phyloP scores from a whole-genome alignment of 345 rosid species.

The Litchi chinensis region DNA sequence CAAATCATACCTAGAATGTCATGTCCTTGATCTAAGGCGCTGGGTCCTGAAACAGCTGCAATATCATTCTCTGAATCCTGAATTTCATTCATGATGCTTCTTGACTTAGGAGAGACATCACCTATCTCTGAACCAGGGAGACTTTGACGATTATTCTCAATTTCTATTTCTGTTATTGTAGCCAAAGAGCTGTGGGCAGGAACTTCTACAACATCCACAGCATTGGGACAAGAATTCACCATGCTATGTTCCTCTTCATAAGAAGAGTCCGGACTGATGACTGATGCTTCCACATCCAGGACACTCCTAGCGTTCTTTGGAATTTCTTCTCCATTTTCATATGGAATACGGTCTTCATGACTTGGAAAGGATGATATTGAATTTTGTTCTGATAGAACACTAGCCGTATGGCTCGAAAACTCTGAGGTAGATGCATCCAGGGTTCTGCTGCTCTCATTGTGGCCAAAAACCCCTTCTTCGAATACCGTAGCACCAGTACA shows the following conservation, averaged over 20 bases:
- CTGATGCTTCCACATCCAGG: conserved; percentile 40
- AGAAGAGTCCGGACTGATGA: conserved; percentile 37
- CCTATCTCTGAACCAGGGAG: conserved; percentile 39
- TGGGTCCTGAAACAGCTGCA: conserved; percentile 39
- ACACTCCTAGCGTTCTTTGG: conserved; percentile 33
- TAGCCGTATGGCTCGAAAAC: conserved; percentile 30
- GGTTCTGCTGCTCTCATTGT: conserved; percentile 35
- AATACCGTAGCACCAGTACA: conserved; percentile 24
- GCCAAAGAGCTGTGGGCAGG: conserved; percentile 41
- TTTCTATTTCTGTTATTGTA: conserved; percentile 69
- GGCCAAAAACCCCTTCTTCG: conserved; percentile 30
- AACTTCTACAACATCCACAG: conserved; percentile 42
- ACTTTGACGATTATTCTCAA: conserved; percentile 40
- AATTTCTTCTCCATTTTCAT: conserved; percentile 48
- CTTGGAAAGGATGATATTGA: conserved; percentile 28
- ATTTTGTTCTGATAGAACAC: conserved; percentile 43
- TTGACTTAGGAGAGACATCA: conserved; percentile 38
- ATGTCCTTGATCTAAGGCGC: conserved; percentile 45
- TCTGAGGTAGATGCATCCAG: conserved; percentile 45
- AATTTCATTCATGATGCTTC: conserved; percentile 40
- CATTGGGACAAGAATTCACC: conserved; percentile 30
- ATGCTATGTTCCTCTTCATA: conserved; percentile 32
- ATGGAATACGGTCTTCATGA: conserved; percentile 25
- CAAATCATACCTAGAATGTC: conserved; percentile 51
- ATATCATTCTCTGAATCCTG: conserved; percentile 45